Evolutionary conservation across 2,329 filamentous ascomycete species (phyloP).

Genomic region (Diaporthe vaccinii): DNA sequence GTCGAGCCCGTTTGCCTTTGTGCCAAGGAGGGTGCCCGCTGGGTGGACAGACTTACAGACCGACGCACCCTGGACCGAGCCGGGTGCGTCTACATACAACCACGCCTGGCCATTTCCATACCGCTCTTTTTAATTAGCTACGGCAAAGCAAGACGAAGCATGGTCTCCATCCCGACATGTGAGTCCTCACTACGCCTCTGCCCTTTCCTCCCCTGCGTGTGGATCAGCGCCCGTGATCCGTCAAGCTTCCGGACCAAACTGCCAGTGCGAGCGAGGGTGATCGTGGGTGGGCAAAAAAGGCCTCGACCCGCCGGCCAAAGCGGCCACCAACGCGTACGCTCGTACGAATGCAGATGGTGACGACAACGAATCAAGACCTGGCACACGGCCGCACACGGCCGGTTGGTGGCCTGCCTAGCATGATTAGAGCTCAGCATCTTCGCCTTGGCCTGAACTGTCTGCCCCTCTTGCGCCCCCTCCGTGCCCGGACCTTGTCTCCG

Average conservation of each 20-base stretch:
- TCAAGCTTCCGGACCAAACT: slow-evolving; percentile 8
- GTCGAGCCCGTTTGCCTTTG: slow-evolving; percentile 16
- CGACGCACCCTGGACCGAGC: neutral
- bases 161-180: slow-evolving; percentile 18
- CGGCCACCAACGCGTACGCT: slow-evolving; percentile 32
- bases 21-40: slow-evolving; percentile 12
- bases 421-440: slow-evolving; percentile 15
- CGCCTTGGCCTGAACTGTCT: slow-evolving; percentile 19
- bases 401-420: slow-evolving; percentile 23
- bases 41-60: neutral
- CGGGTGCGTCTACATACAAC: neutral
- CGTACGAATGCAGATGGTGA: slow-evolving; percentile 24
- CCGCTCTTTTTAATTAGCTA: slow-evolving; percentile 6
- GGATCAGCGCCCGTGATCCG: neutral
- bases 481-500: neutral
- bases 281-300: neutral
- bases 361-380: slow-evolving; percentile 17
- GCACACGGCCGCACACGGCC: slow-evolving; percentile 13
- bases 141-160: slow-evolving; percentile 9
- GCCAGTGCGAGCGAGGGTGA: neutral
- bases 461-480: neutral
- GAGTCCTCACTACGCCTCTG: neutral
- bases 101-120: neutral
- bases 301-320: slow-evolving; percentile 29
- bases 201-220: neutral